Evolutionary conservation across 805 yeast species (phyloP).

Genomic region (Cyberlindnera maritima): DNA sequence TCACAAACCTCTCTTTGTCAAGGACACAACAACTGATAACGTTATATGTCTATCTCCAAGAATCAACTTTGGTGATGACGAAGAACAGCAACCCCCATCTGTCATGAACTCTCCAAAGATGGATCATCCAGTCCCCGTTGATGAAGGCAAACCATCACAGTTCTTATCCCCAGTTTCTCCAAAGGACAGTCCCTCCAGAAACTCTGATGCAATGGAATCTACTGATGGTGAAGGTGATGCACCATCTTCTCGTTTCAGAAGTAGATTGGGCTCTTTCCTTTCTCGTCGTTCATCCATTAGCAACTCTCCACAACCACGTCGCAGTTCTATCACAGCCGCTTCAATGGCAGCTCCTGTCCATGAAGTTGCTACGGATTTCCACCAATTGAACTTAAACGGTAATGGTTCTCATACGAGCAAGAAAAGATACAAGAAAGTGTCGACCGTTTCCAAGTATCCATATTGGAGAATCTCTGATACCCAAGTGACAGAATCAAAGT

Average conservation of each 20-base stretch:
- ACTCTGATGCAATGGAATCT: conserved; percentile 15
- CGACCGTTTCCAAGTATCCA: conserved; percentile 55
- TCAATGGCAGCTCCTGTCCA: not conserved
- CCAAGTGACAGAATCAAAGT: conserved; percentile 57
- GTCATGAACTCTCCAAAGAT: not conserved
- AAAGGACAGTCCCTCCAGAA: conserved; percentile 18
- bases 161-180: conserved; percentile 6
- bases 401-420: conserved; percentile 4
- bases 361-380: conserved; percentile 6
- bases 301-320: conserved; percentile 15
- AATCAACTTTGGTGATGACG: conserved; percentile 22
- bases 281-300: conserved; percentile 24
- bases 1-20: conserved; percentile 59
- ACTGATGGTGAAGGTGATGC: conserved; percentile 19
- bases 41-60: conserved; percentile 32
- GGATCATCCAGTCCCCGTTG: not conserved
- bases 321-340: conserved; percentile 10
- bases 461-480: conserved; percentile 89
- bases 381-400: conserved; percentile 4
- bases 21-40: conserved; percentile 25
- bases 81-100: conserved; percentile 1
- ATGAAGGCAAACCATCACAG: not conserved
- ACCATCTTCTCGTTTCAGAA: conserved; percentile 23
- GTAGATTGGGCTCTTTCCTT: conserved; percentile 23
- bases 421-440: conserved; percentile 49